Evolutionary conservation across 306 rosid species (phyloP).

Genomic region (Vicia sativa): DNA sequence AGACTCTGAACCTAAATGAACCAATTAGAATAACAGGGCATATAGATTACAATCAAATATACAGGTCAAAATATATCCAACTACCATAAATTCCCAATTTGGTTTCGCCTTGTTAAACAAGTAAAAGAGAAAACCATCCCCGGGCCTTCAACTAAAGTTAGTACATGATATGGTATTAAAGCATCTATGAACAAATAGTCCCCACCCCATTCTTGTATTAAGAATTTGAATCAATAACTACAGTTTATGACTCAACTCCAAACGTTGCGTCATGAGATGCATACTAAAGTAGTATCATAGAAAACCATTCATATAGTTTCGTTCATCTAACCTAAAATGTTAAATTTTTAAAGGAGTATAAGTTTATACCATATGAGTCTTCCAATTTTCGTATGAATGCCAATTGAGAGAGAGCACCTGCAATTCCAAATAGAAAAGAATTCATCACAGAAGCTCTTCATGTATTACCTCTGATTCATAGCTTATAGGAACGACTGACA

Average conservation of each 20-base stretch:
- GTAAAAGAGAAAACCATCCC: neutral
- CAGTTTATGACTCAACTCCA: neutral
- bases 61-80: slow-evolving; percentile 2
- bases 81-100: neutral
- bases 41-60: slow-evolving; percentile 19
- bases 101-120: slow-evolving; percentile 24
- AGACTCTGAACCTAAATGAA: slow-evolving; percentile 55
- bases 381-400: slow-evolving; percentile 86
- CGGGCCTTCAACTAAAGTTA: slow-evolving; percentile 10
- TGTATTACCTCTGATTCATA: slow-evolving; percentile 5
- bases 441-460: too few species aligned
- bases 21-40: slow-evolving; percentile 29
- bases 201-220: too few species aligned
- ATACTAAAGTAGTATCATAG: neutral
- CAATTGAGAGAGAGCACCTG: slow-evolving; percentile 94
- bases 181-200: neutral
- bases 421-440: slow-evolving; percentile 33
- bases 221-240: too few species aligned
- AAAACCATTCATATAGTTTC: neutral
- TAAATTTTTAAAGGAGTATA: slow-evolving; percentile 1
- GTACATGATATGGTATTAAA: neutral
- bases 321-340: neutral
- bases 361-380: slow-evolving; percentile 71
- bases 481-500: neutral
- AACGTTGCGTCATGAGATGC: neutral